Base-by-base conservation (phyloP, 1,139 yeast species). In the Lodderomyces jiufengensis region DNA sequence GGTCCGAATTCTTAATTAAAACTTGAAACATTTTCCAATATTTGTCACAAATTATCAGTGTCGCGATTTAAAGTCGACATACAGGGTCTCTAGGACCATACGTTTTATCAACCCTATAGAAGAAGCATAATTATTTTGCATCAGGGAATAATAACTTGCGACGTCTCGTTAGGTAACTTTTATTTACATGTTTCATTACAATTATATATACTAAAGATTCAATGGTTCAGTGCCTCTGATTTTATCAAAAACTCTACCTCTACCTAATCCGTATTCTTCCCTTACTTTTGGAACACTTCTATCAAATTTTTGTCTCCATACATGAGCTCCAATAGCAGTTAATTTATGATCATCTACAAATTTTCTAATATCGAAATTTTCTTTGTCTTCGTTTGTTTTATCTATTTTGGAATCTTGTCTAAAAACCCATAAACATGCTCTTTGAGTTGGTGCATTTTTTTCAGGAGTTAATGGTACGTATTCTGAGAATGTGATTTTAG, bases 361-460 rank as follows among this genome's bases (percentile, higher is more conserved):
- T 5, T 54, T 49, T 55, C 97, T 77, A 43, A 92, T 81, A 50
- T 87, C 77, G 52, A 92, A 92, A 35, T 63, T 52, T 10, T 71
- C 73, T 45, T 79, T 61, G 22, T 23, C 24, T 27, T 32, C 14
- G 10, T 27, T 5, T 20, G 11, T 14, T 37, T 39, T 42, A 8
- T 36, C 38, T 5, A 53, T 36, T 32, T 44, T 46, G 8, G 48
- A 49, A 3, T 50, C 39, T 60, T 92, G 97, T 61, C 88, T 79
- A 61, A 88, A 84, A 3, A 87, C 95, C 95, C 97, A 88, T 33
- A 87, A 78, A 40, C 87, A 80, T 39, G 84, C 82, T 60, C 98
- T 78, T 61, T 92, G 97, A 24, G 68, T 67, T 22, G 84, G 84
- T 6, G 84, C 72, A 57, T 94, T 92, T 63, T 85, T 85, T 55